These are phyloP conservation scores for Kwoniella shandongensis DNA, from an alignment of 768 basidiomycete species.

Conservation along the genomic window DNA sequence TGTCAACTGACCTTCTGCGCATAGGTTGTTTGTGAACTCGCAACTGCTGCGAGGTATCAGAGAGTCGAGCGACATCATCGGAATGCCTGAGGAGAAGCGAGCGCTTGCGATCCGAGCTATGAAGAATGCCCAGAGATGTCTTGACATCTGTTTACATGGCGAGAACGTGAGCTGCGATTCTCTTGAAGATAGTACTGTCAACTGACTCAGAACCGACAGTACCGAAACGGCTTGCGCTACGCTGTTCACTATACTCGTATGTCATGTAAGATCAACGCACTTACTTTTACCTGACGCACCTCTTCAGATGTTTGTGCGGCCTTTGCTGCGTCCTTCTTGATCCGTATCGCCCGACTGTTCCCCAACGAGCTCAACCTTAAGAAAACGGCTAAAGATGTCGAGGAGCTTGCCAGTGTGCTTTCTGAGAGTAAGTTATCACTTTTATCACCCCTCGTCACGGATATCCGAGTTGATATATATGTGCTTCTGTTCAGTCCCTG, in stretches of 20 bases:
- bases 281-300: conserved; percentile 60
- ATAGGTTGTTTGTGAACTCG: conserved; percentile 52
- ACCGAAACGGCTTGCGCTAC: conserved; percentile 89
- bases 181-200: conserved; percentile 49
- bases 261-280: conserved; percentile 8
- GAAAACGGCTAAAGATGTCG: conserved; percentile 73
- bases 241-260: conserved; percentile 54
- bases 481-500: conserved; percentile 76
- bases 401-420: conserved; percentile 72
- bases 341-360: conserved; percentile 82
- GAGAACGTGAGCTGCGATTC: conserved; percentile 46
- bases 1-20: conserved; percentile 66
- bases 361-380: conserved; percentile 77
- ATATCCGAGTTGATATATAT: conserved; percentile 7
- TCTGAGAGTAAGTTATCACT: conserved; percentile 65
- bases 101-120: conserved; percentile 80
- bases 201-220: conserved; percentile 59
- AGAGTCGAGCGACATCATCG: conserved; percentile 79
- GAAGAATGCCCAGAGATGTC: conserved; percentile 70
- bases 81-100: conserved; percentile 74
- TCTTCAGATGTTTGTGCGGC: conserved; percentile 78
- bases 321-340: conserved; percentile 84
- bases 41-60: conserved; percentile 60
- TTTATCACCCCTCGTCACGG: background rate
- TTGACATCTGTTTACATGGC: conserved; percentile 77